Base-by-base conservation (phyloP, 202 grass and related monocot genomes). In the Elaeis oleifera region DNA sequence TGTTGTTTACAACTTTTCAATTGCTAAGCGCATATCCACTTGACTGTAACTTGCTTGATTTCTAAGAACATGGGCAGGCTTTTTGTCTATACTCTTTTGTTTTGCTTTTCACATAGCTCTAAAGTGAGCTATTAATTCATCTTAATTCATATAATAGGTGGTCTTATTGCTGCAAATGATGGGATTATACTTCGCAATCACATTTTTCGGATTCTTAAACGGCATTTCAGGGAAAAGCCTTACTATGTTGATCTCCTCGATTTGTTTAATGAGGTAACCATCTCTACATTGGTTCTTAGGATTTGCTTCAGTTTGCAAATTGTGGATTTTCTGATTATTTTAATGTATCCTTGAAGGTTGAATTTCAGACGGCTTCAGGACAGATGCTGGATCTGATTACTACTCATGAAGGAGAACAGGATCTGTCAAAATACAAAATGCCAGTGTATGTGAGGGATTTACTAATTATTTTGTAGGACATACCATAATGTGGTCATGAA, bases 321-420 rank as follows among this genome's bases (percentile, higher is more conserved):
- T 13, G 11, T 44, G 11, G 36, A 44, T 44, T 44, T 44, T 44
- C 36, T 44, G 36, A 13, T 44, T 44, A 3, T 44, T 44, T 2
- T 13, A 13, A 44, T 44, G 36, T 1, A 44, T 13, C 11, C 9
- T 44, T 44, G 36, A 9, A 87, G 84, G 54, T 82, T 72, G 75
- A 56, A n/a, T 28, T 87, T 59, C 79, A 87, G 64, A 79, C 79
- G 55, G 78, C 79, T 23, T 65, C 82, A 36, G 79, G 75, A 49
- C 79, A 87, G 62, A 82, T 87, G 84, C 79, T 82, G 66, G 84
- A 87, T 60, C 76, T 82, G 58, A 68, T 87, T 36, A 56, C 55
- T 59, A 82, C 79, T 51, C 84, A 82, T 56, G 69, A 65, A 59
- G 76, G 71, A 61, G 75, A 68, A 56, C 71, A 74, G 36, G 62